phyloP scores from a whole-genome alignment of 2,329 filamentous ascomycete species.

The Phialophora chinensis region DNA sequence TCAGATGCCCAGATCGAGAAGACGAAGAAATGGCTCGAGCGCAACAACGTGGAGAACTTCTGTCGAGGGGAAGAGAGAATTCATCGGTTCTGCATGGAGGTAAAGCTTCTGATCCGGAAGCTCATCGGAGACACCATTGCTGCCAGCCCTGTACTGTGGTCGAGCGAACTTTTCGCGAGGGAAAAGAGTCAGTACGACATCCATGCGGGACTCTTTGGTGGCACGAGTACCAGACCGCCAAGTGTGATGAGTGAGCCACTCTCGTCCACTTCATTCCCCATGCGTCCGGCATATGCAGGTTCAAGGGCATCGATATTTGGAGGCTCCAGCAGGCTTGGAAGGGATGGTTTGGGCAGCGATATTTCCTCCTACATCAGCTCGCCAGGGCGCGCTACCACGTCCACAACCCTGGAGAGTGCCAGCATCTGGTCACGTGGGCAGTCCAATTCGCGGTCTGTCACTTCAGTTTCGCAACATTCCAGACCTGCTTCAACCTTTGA shows the following conservation, averaged over 20 bases:
- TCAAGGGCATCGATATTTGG: slow-evolving; percentile 67
- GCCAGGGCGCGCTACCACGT: slow-evolving; percentile 71
- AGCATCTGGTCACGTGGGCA: slow-evolving; percentile 90
- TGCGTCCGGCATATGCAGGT: slow-evolving; percentile 41
- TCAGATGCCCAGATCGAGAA: slow-evolving; percentile 93
- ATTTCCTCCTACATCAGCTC: slow-evolving; percentile 65
- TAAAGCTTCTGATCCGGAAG: slow-evolving; percentile 83
- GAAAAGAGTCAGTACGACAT: slow-evolving; percentile 60
- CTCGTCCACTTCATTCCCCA: slow-evolving; percentile 41
- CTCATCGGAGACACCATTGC: slow-evolving; percentile 82
- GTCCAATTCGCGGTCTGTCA: slow-evolving; percentile 48
- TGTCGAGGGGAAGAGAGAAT: slow-evolving; percentile 94
- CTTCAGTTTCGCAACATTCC: slow-evolving; percentile 45
- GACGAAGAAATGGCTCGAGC: slow-evolving; percentile 80
- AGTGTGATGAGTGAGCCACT: slow-evolving; percentile 54
- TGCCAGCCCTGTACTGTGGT: slow-evolving; percentile 88
- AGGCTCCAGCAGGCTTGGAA: slow-evolving; percentile 66
- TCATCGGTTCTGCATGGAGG: slow-evolving; percentile 88
- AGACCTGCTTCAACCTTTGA: slow-evolving; percentile 42
- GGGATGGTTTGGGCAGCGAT: slow-evolving; percentile 65
- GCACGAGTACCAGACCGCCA: slow-evolving; percentile 50
- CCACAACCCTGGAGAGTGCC: slow-evolving; percentile 67
- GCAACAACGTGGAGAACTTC: slow-evolving; percentile 85
- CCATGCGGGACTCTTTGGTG: slow-evolving; percentile 52
- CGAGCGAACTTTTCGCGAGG: slow-evolving; percentile 82